Percentiles rank a stretch among this genome's conserved stretches.
Conservation (phyloP, 768 basidiomycete genomes). For the Coprinopsis sp. region DNA sequence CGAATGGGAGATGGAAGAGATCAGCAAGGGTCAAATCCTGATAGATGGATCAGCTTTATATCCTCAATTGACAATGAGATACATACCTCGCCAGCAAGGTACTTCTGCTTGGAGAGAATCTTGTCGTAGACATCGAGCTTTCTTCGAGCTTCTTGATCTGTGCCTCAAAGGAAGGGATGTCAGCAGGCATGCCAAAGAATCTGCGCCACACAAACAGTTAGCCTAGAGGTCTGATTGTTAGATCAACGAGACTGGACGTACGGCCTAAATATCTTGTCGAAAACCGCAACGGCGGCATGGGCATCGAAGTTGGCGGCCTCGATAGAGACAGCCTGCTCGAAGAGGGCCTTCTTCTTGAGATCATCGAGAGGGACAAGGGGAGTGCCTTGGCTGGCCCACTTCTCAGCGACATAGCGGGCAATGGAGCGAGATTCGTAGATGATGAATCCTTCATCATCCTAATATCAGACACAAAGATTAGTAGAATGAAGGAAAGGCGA, state of each 20-base stretch:
- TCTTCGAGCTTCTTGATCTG: not conserved
- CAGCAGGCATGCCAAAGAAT: no score
- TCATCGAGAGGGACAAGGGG: slow-evolving; percentile 46
- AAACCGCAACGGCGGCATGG: slow-evolving; percentile 34
- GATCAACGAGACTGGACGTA: no score
- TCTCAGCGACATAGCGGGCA: slow-evolving; percentile 51
- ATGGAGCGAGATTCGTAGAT: slow-evolving; percentile 67
- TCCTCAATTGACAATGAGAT: no score
- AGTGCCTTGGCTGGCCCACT: slow-evolving; percentile 49
- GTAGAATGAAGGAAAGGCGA: not conserved
- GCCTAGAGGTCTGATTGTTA: no score
- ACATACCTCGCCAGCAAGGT: slow-evolving; percentile 55
- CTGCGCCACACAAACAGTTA: no score
- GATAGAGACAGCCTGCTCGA: slow-evolving; percentile 49
- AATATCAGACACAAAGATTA: not conserved
- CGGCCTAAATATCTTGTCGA: slow-evolving; percentile 50
- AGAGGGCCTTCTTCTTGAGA: slow-evolving; percentile 34
- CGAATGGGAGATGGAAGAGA: slow-evolving; percentile 51
- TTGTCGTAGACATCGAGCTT: slow-evolving; percentile 52
- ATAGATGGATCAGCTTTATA: no score
- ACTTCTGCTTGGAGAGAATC: slow-evolving; percentile 52
- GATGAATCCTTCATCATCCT: slow-evolving; percentile 61
- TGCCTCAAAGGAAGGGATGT: no score
- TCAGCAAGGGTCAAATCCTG: slow-evolving; percentile 61
- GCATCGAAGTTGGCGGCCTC: slow-evolving; percentile 54